Conservation (phyloP, 257 asterid genomes). For the Nicotiana otophora region DNA sequence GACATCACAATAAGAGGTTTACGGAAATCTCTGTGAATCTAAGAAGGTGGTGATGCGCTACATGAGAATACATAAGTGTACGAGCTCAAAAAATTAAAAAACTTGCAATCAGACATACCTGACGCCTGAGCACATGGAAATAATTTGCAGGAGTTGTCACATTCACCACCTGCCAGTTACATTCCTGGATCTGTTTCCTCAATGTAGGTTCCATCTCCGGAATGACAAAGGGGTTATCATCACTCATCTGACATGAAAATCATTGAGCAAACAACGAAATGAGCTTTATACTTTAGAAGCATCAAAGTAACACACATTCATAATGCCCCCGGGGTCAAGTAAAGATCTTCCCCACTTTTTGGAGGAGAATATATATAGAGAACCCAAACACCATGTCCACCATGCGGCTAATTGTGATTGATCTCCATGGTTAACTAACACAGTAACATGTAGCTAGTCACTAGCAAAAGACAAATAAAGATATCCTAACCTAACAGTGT, state of each 20-base stretch:
- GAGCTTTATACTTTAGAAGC: not conserved
- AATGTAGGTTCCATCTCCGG: slow-evolving; percentile 98
- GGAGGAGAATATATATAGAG: not conserved
- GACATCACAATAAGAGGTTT: slow-evolving; percentile 94
- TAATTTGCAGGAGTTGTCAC: slow-evolving; percentile 98
- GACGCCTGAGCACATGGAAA: slow-evolving; percentile 97
- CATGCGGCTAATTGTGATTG: not conserved
- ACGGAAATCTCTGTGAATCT: slow-evolving; percentile 91
- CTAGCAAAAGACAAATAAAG: not conserved
- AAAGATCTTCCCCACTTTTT: not conserved
- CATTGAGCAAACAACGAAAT: not conserved
- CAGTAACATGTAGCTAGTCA: not conserved
- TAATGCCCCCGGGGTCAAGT: not conserved
- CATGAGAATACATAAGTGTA: slow-evolving; percentile 18
- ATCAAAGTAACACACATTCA: not conserved
- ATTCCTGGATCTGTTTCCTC: slow-evolving; percentile 86
- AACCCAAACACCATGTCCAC: not conserved
- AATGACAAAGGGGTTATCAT: slow-evolving; percentile 76
- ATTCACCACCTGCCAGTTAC: slow-evolving; percentile 99
- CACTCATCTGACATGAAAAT: slow-evolving; percentile 77
- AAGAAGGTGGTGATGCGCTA: slow-evolving; percentile 16
- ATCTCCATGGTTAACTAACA: not conserved
- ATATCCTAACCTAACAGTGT: not conserved
- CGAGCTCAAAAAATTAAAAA: not conserved
- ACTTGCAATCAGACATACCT: slow-evolving; percentile 42